Evolutionary conservation across 345 rosid genomes (phyloP).

Genomic region (Eucalyptus sp.): DNA sequence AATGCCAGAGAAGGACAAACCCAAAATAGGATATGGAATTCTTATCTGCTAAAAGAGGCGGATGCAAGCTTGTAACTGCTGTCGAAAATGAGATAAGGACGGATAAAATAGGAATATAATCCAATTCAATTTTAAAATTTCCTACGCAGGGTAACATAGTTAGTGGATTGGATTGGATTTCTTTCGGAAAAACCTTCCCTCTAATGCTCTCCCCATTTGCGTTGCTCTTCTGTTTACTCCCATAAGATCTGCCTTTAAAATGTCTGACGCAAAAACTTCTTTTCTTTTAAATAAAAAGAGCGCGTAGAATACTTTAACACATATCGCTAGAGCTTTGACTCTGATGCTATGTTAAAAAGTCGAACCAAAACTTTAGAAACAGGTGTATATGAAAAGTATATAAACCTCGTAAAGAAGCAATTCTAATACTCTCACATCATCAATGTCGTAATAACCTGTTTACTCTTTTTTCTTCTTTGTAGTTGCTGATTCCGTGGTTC

Average conservation of each 20-base stretch:
- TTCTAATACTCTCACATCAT: background rate
- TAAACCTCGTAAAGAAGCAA: background rate
- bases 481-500: background rate
- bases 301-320: background rate
- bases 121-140: background rate
- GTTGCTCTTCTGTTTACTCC: background rate
- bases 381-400: background rate
- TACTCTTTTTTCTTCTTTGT: too few species aligned
- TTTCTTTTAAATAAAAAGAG: background rate
- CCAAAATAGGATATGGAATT: background rate
- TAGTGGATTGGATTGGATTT: background rate
- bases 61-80: background rate
- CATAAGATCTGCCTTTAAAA: background rate
- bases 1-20: too few species aligned
- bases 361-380: background rate
- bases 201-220: background rate
- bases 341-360: background rate
- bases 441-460: background rate
- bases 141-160: background rate
- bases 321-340: background rate
- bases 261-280: background rate
- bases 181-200: background rate
- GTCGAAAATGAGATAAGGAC: background rate
- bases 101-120: background rate
- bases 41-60: background rate